Evolutionary conservation across 495 filamentous ascomycete genomes (phyloP), one percentile per base, ranked within the genome.

Genomic region (Xylaria palmicola): DNA sequence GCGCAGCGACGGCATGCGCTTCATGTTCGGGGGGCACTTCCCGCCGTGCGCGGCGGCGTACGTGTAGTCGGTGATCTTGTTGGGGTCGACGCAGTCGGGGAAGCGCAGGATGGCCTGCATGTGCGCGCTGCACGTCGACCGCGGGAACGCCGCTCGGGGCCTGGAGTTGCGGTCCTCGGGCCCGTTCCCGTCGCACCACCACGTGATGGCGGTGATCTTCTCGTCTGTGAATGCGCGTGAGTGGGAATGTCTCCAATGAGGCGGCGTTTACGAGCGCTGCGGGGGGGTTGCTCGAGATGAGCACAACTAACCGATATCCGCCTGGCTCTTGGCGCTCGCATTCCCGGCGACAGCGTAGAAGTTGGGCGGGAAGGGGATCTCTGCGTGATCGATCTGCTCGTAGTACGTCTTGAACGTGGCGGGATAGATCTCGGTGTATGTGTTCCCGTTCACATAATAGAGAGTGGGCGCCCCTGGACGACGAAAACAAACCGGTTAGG

Each of bases 351-450:
- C 65, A 54, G 67, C 66, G 56, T 67, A 56, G 39, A 72, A 69
- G 61, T 85, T 78, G 52, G 78, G 83, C 29, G 86, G 68, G 77
- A 89, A 92, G 45, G 89, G 88, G 62, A 92, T 88, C 82, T 91
- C 90, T 72, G 89, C 89, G 74, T 90, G 90, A 68, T 90, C 86
- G 63, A 92, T 91, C 79, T 91, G 88, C 68, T 92, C 89, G 55
- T 75, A 75, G 60, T 74, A 74, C 9, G 73, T 75, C 62, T 69
- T 75, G 64, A 75, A 75, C 8, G 68, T 75, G n/a, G 62, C 65
- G 0, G 71, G 71, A 60, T 75, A 71, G 65, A 75, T 69, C 56
- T 75, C 73, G n/a, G 71, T 74, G 61, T 75, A 74, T 48, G 56
- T 74, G 59, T 70, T 61, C 6, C 69, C 69, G 57, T 71, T 66